Evolutionary conservation across 2,329 filamentous ascomycete genomes (phyloP), one percentile per base, ranked within the genome.

Genomic region (Fusarium veterinarium): DNA sequence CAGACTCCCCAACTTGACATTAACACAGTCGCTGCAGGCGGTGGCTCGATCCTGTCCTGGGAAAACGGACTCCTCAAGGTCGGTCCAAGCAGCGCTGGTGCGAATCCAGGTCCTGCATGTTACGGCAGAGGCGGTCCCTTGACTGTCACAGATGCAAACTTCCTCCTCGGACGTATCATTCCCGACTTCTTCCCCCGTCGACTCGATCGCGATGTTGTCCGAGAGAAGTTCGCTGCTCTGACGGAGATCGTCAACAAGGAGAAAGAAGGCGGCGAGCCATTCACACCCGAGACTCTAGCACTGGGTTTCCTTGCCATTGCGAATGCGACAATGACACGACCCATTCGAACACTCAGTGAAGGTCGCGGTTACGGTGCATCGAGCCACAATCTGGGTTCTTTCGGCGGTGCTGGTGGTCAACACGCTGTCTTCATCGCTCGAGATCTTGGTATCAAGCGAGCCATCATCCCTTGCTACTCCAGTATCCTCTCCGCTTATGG

Each of bases 221-320:
- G 74, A 13, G 66, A 77, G 8, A 85, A 83, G 61, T 87, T 87
- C 57, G 65, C 77, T n/a, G 77, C 81, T 8, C 75, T 88, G 6
- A 83, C 84, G 0, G 77, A 70, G 0, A 46, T 25, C 0, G 70
- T 79, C 30, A 79, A 79, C 38, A 61, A 25, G 53, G 76, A 78
- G 6, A 78, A 75, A 28, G 73, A 75, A 19, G 68, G 63, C 0
- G 59, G 64, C 1, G 72, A 76, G 1, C 57, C 53, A 1, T 77
- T 78, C 7, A 77, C 77, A 0, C 67, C 73, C 0, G 75, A 79
- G 51, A 72, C 68, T 5, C n/a, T 79, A 0, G 92, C 92, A 0
- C 90, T 92, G 67, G 93, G 93, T 0, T 94, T 94, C 76, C 88
- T 94, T 73, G 89, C 91, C 59, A 91, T 94, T 49, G 91, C 92